phyloP scores from a whole-genome alignment of 768 basidiomycete genomes.

The Mycena metata region DNA sequence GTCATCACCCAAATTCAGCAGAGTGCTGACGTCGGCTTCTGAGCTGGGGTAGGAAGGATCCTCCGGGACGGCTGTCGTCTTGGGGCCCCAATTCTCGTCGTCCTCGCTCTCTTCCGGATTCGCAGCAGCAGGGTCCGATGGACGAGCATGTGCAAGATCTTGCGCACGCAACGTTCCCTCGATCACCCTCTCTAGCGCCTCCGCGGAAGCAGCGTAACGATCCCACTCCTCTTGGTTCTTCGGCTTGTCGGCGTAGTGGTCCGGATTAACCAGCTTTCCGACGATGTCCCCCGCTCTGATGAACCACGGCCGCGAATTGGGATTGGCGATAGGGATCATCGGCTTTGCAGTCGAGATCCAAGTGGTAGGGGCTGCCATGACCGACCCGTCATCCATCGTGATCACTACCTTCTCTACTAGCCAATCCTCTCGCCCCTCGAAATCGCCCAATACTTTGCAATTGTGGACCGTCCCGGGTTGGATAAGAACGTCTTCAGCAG shows the following conservation, averaged over 20 bases:
- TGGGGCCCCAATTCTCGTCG: constrained; percentile 40
- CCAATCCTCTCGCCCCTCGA: constrained; percentile 26
- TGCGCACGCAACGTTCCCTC: not conserved
- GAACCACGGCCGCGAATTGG: constrained; percentile 22
- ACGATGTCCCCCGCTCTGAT: constrained; percentile 33
- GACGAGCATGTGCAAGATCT: not conserved
- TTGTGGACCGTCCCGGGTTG: not conserved
- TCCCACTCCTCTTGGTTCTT: not conserved
- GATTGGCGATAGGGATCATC: constrained; percentile 35
- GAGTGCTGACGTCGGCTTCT: constrained; percentile 12
- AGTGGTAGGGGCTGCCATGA: constrained; percentile 29
- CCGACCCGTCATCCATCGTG: constrained; percentile 6
- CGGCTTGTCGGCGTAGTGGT: constrained; percentile 4
- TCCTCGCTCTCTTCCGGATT: constrained; percentile 7
- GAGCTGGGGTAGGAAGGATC: not conserved
- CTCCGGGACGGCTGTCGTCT: constrained; percentile 40
- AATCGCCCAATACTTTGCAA: constrained; percentile 5
- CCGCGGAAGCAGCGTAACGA: not conserved
- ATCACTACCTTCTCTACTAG: constrained; percentile 34
- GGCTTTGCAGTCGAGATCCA: constrained; percentile 19
- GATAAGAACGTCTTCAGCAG: constrained; percentile 8
- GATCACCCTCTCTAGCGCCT: constrained; percentile 7
- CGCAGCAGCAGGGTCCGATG: not conserved
- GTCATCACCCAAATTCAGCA: constrained; percentile 39
- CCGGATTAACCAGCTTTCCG: constrained; percentile 5